Conservation (phyloP, 768 basidiomycete genomes). For the Serendipita sp. region DNA sequence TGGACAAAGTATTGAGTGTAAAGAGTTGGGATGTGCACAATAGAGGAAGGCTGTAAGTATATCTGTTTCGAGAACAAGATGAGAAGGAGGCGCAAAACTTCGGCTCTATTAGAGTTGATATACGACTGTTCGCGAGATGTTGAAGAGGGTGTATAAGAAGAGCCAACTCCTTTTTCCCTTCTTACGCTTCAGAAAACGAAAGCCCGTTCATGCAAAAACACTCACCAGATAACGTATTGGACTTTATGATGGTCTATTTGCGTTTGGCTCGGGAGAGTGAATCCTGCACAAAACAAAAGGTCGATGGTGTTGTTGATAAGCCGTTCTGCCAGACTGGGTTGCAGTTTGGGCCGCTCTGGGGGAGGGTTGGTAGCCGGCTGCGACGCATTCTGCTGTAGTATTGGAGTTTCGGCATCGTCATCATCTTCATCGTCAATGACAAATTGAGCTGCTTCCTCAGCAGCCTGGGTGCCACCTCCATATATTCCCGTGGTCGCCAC, state of each 20-base stretch:
- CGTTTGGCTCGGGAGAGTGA: slow-evolving; percentile 66
- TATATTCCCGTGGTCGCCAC: background rate
- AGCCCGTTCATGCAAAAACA: background rate
- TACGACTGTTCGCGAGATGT: slow-evolving; percentile 23
- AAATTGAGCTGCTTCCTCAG: slow-evolving; percentile 36
- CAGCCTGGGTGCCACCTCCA: slow-evolving; percentile 15
- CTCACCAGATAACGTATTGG: slow-evolving; percentile 77
- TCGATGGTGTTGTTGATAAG: slow-evolving; percentile 70
- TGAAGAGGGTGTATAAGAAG: slow-evolving; percentile 56
- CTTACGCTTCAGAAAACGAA: slow-evolving; percentile 7
- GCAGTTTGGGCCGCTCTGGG: slow-evolving; percentile 9
- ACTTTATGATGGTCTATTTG: slow-evolving; percentile 71
- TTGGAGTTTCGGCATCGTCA: slow-evolving; percentile 20
- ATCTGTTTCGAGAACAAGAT: slow-evolving; percentile 84
- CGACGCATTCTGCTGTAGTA: slow-evolving; percentile 9
- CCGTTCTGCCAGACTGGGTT: slow-evolving; percentile 65
- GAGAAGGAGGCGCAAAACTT: slow-evolving; percentile 78
- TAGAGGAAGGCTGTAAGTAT: slow-evolving; percentile 52
- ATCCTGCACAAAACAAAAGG: slow-evolving; percentile 83
- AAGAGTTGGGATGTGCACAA: slow-evolving; percentile 49
- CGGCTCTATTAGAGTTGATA: slow-evolving; percentile 68
- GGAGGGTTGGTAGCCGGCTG: slow-evolving; percentile 10
- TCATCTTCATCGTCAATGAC: slow-evolving; percentile 81
- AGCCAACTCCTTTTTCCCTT: slow-evolving; percentile 94
- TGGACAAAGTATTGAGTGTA: slow-evolving; percentile 70